Base-by-base conservation (phyloP, 2,329 filamentous ascomycete species). In the Epichloe scottii region DNA sequence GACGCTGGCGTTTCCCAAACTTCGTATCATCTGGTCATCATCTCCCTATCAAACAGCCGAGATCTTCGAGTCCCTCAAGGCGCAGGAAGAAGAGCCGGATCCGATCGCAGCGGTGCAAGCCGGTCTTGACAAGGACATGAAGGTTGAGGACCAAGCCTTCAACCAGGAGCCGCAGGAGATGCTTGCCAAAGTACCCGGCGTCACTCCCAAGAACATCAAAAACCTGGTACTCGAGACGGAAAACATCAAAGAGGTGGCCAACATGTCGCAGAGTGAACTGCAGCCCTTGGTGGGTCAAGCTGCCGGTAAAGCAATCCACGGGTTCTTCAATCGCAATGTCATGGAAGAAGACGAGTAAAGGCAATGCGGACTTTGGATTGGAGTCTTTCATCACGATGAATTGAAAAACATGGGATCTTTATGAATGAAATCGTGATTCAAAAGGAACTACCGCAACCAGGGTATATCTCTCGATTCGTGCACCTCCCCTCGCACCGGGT, bases 41-140 rank as follows among this genome's bases (percentile, higher is more conserved):
- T 89, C 85, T 11, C 91, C 93, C 0, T 95, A 95, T 63, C 90
- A 98, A 66, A 97, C 93, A 0, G 93, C 93, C 1, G 90, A 97
- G 71, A 97, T 98, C 55, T 97, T 98, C 64, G 85, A 90, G 60
- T 84, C 89, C 57, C 78, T 98, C 50, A 98, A 98, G 71, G 85
- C 89, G 57, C 85, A 89, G 60, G 85, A 91, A 59, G 76, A 84
- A 3, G 93, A 98, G 68, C 93, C 93, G 0, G 90, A 98, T 64
- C 93, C 93, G 1, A 77, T 95, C 37, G 82, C 81, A 3, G 93
- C 93, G 0, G 89, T 95, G 7, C 81, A 85, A 53, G 79, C 90
- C 2, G 93, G 93, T 0, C 71, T 98, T 73, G 57, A 70, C 52
- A 65, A 63, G 55, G 67, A 68, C 52, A 73, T 79, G 64, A 75